These are phyloP conservation scores for Penicillium sp. DNA, from an alignment of 2,329 filamentous ascomycete species.

Conservation along the genomic window DNA sequence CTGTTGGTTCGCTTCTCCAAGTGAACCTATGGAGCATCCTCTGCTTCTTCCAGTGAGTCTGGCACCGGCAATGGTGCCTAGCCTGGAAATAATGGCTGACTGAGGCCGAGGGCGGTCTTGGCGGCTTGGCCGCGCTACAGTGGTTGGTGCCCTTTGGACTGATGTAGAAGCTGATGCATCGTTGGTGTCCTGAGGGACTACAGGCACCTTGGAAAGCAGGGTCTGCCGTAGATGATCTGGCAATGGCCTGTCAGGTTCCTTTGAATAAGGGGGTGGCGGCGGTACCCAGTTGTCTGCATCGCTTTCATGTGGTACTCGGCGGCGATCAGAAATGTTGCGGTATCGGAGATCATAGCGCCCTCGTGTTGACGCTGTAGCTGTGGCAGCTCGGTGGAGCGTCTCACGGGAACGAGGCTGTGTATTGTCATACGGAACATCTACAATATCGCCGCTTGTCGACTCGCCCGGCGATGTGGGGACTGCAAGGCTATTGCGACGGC, in stretches of 20 bases:
- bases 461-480: constrained; percentile 24
- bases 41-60: constrained; percentile 19
- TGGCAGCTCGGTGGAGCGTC: constrained; percentile 65
- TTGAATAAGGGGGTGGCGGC: constrained; percentile 69
- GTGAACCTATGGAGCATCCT: constrained; percentile 13
- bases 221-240: constrained; percentile 35
- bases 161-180: constrained; percentile 2
- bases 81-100: constrained; percentile 25
- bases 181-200: constrained; percentile 10
- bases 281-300: constrained; percentile 86
- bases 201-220: constrained; percentile 28
- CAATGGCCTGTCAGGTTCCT: constrained; percentile 33
- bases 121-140: constrained; percentile 21
- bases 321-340: constrained; percentile 24
- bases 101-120: constrained; percentile 22
- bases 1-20: constrained; percentile 7
- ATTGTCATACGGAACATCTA: constrained; percentile 69
- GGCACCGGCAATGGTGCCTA: constrained; percentile 25
- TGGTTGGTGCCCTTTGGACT: constrained; percentile 23
- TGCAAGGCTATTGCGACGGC: constrained; percentile 27
- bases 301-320: constrained; percentile 75
- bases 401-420: constrained; percentile 65
- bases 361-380: constrained; percentile 68
- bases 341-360: constrained; percentile 57
- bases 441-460: constrained; percentile 31